phyloP scores from a whole-genome alignment of 371 early-diverging fungal species.

The Rhizopus sp. region DNA sequence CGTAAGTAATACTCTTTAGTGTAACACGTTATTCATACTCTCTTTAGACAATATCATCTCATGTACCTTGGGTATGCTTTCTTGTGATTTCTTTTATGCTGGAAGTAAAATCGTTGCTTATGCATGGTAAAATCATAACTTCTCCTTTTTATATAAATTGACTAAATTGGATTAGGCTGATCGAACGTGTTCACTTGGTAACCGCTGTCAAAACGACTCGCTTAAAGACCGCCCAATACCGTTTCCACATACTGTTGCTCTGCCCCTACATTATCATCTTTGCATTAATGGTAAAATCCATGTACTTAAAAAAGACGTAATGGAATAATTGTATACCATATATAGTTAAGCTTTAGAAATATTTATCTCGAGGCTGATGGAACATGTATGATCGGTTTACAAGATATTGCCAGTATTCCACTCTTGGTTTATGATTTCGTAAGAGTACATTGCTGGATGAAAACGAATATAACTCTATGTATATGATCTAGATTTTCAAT shows the following conservation, averaged over 20 bases:
- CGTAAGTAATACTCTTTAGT: slow-evolving; percentile 20
- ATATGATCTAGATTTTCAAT: slow-evolving; percentile 23
- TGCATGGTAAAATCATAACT: slow-evolving; percentile 31
- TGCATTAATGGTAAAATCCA: slow-evolving; percentile 46
- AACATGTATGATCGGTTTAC: slow-evolving; percentile 51
- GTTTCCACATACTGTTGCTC: slow-evolving; percentile 44
- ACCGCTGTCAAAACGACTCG: slow-evolving; percentile 48
- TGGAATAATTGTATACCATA: not conserved
- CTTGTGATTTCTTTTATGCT: slow-evolving; percentile 54
- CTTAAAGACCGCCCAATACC: slow-evolving; percentile 43
- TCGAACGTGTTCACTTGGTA: slow-evolving; percentile 51
- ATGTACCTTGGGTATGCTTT: slow-evolving; percentile 46
- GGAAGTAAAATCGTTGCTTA: slow-evolving; percentile 52
- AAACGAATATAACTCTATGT: not conserved
- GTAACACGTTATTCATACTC: not conserved
- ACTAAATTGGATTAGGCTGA: slow-evolving; percentile 9
- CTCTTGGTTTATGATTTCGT: slow-evolving; percentile 48
- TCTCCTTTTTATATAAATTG: no score
- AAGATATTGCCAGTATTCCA: slow-evolving; percentile 50
- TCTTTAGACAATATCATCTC: slow-evolving; percentile 41
- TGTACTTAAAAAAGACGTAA: not conserved
- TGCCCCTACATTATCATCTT: slow-evolving; percentile 52
- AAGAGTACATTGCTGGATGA: slow-evolving; percentile 1
- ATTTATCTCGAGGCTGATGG: slow-evolving; percentile 42
- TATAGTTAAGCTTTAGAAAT: slow-evolving; percentile 47